Conservation (phyloP, 805 yeast species). For the Sugiyamaella marilandica region DNA sequence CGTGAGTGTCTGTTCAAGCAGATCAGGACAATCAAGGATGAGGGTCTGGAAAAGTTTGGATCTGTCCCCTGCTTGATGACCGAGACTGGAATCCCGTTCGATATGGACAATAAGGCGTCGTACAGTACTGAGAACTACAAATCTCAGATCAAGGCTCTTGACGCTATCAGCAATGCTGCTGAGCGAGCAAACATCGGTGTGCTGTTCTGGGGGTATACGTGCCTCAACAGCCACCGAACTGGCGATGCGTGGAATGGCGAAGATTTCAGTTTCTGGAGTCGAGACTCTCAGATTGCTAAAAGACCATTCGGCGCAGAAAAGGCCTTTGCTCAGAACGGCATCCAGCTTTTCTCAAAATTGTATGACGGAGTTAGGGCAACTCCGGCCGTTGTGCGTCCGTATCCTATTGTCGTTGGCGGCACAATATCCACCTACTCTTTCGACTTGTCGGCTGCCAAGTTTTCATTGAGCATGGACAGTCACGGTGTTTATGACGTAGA, state of each 20-base stretch:
- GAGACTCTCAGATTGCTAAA: slow-evolving; percentile 17
- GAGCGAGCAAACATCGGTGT: slow-evolving; percentile 70
- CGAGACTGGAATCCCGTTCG: slow-evolving; percentile 97
- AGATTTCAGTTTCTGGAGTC: slow-evolving; percentile 83
- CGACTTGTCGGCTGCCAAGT: slow-evolving; percentile 46
- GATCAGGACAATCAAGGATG: slow-evolving; percentile 58
- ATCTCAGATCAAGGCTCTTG: slow-evolving; percentile 77
- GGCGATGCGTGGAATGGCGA: slow-evolving; percentile 95
- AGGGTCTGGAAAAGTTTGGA: slow-evolving; percentile 62
- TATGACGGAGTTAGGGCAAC: slow-evolving; percentile 68
- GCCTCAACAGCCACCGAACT: slow-evolving; percentile 68
- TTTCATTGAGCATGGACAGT: slow-evolving; percentile 42
- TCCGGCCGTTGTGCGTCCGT: slow-evolving; percentile 74
- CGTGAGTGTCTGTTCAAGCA: slow-evolving; percentile 68
- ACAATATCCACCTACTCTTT: slow-evolving; percentile 50
- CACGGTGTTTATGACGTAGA: slow-evolving; percentile 11
- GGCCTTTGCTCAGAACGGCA: not conserved
- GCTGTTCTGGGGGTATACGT: slow-evolving; percentile 82
- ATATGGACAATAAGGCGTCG: slow-evolving; percentile 80
- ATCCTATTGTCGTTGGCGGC: slow-evolving; percentile 62
- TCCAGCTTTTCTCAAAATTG: not conserved
- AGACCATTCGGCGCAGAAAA: not conserved
- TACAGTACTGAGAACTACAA: slow-evolving; percentile 60
- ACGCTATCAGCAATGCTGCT: slow-evolving; percentile 72
- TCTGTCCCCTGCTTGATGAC: slow-evolving; percentile 72